Evolutionary conservation across 176 grass and related monocot species (phyloP), one percentile per base, ranked within the genome.

Genomic region (Elymus sibiricus): DNA sequence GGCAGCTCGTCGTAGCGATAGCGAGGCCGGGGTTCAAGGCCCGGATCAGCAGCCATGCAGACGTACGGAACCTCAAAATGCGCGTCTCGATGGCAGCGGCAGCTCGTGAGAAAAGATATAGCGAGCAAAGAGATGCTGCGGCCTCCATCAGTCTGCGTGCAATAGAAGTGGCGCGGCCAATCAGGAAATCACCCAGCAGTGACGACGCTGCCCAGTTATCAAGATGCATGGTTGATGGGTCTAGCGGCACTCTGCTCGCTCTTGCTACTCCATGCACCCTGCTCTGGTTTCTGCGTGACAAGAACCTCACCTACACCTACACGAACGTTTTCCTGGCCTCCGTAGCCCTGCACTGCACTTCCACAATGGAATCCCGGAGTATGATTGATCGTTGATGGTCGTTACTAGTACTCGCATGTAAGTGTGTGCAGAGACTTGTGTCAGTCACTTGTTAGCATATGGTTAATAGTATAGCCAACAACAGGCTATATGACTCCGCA

Each of bases 31-130:
- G 78, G 68, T 70, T 43, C 53, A 82, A 37, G 42, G 38, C 74
- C 40, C 9, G 13, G 69, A 53, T 53, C 16, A 83, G 51, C 65
- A 83, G 17, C 39, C 15, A 47, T 47, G 44, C 12, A 53, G 49
- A 49, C 64, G 17, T 63, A 71, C 9, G 39, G 76, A 28, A 38
- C 80, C 85, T 90, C 89, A 80, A 90, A 90, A 31, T 90, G 28
- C 68, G 89, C 19, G 84, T 61, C 80, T 79, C 27, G 84, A 74
- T 56, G 5, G 74, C 79, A 78, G 83, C 39, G 28, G 60, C 82
- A 63, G 49, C 55, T 58, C 60, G 3, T 17, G 15, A 87, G 74
- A 15, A 86, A 83, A 83, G 79, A 79, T 73, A 87, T 87, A 90
- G 89, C 79, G 5, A 22, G 0, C 7, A 9, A 66, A 29, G 79